Evolutionary conservation across 2,329 filamentous ascomycete species (phyloP).

Genomic region (Colletotrichum echinochloae): DNA sequence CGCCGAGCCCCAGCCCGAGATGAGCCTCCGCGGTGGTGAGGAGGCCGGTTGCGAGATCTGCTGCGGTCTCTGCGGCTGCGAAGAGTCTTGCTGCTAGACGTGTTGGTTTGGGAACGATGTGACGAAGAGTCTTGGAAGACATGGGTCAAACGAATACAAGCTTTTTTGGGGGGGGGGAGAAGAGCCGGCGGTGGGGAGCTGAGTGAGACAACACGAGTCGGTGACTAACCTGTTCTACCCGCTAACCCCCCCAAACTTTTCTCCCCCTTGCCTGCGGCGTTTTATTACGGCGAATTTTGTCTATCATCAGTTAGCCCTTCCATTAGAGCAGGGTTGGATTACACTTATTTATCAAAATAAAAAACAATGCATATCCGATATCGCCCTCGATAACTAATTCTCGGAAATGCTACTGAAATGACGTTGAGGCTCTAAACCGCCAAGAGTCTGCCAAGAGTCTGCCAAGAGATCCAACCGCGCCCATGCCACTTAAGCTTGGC

Average conservation of each 20-base stretch:
- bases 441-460: slow-evolving; percentile 36
- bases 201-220: neutral
- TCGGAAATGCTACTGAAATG: neutral
- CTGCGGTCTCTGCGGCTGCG: slow-evolving; percentile 59
- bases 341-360: neutral
- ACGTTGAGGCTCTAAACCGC: slow-evolving; percentile 15
- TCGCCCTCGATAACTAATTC: rapidly evolving
- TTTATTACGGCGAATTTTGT: slow-evolving; percentile 30
- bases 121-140: neutral
- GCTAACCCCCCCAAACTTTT: neutral
- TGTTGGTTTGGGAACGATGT: neutral
- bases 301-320: neutral
- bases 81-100: slow-evolving; percentile 57
- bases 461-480: slow-evolving; percentile 38
- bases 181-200: neutral
- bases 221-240: neutral
- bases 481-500: slow-evolving; percentile 36
- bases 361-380: neutral
- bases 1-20: slow-evolving; percentile 52
- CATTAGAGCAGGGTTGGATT: neutral
- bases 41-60: slow-evolving; percentile 60
- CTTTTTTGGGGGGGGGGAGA: neutral
- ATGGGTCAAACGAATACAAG: neutral
- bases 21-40: slow-evolving; percentile 58
- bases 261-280: too few relatives aligned